Evolutionary conservation across 176 grass and related monocot genomes (phyloP), one percentile per base, ranked within the genome.

Genomic region (Phoenix dactylifera): DNA sequence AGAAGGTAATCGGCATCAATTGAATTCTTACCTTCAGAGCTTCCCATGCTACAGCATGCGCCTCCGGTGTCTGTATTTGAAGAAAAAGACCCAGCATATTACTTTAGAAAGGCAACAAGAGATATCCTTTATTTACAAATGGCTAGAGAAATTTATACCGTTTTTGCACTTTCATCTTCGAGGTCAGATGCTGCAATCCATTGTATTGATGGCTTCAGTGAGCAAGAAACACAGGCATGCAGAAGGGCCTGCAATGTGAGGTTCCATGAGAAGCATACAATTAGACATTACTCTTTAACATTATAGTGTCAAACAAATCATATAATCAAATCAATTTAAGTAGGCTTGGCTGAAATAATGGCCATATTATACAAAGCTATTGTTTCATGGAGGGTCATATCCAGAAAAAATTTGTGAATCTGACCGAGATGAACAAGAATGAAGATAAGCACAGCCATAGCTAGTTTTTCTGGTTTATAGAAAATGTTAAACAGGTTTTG

Each of bases 121-220:
- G 3, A 49, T 35, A 55, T 30, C 9, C 9, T 35, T 35, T 35
- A 9, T 10, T 44, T 3, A 44, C 5, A 44, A 44, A 44, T 44
- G 35, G 35, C 12, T 9, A 44, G 35, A 44, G 35, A 44, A 68
- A 55, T 44, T 2, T 20, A 23, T 91, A 97, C 87, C 63, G 19
- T 56, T 85, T 26, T 54, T 76, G 81, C 87, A 76, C 80, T 75
- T 63, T 78, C 78, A 85, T 92, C 87, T 84, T 97, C 93, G 49
- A 97, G 93, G 74, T 97, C 93, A 70, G 87, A 97, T 71, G 87
- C 87, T 73, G 84, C 77, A 64, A 97, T 87, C 87, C 92, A 97
- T 82, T 97, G 77, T 69, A 97, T 75, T 26, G 78, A 88, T 67
- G 92, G 76, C 71, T 71, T 91, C 60, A 80, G 69, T 58, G 84